Percentiles rank a stretch among this genome's conserved stretches.
Evolutionary conservation across 2,329 filamentous ascomycete species (phyloP).

Genomic region (Colletotrichum sp.): DNA sequence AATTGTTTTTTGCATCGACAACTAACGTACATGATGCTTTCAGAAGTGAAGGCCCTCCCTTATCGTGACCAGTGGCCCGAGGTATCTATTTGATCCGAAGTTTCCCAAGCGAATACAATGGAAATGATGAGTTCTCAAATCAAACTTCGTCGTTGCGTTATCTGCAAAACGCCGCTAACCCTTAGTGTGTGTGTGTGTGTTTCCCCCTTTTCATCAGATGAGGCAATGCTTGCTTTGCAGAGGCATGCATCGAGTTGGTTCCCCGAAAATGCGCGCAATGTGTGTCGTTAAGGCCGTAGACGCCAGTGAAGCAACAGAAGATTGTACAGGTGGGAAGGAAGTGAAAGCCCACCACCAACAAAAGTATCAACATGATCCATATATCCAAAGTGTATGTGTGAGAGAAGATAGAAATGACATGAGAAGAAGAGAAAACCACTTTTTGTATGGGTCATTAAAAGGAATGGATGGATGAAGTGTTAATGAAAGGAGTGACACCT

Average conservation of each 20-base stretch:
- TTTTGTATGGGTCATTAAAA: background rate
- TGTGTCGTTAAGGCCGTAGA: background rate
- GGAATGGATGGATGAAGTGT: background rate
- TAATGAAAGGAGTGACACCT: background rate
- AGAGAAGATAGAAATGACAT: background rate
- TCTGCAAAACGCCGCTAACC: background rate
- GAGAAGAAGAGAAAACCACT: conserved; percentile 4
- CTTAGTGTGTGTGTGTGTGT: background rate
- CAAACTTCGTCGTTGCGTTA: background rate
- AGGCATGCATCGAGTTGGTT: background rate
- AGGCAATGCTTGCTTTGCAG: background rate
- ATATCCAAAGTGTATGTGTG: background rate
- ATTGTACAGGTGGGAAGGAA: conserved; percentile 2
- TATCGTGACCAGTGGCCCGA: conserved; percentile 1
- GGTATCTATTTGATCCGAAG: conserved; percentile 10
- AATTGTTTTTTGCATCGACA: background rate
- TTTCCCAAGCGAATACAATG: background rate
- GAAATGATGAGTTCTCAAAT: background rate
- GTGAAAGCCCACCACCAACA: background rate
- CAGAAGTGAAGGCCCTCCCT: conserved; percentile 4
- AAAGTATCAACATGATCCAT: background rate
- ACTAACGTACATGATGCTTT: background rate
- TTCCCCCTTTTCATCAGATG: background rate
- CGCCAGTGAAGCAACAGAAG: background rate
- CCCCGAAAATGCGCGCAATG: background rate